Base-by-base conservation (phyloP, 441 rosid species). In the Croton setiger region DNA sequence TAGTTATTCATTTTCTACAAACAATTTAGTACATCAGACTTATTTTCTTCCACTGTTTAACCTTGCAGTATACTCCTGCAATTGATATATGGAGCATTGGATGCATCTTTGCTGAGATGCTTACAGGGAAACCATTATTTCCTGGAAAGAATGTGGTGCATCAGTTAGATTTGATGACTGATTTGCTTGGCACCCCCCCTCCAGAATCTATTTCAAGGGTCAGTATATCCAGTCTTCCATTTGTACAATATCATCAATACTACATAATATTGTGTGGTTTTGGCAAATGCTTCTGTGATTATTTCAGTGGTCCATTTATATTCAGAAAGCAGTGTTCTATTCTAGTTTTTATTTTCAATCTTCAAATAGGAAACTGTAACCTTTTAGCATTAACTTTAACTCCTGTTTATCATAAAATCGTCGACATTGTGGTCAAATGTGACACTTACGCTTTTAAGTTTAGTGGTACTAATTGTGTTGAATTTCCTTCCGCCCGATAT, bases 31-130 rank as follows among this genome's bases (percentile, higher is more conserved):
- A 3, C 39, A n/a, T 65, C 31, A 51, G 20, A 66, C 3, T 54
- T 58, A 31, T 47, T 64, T 36, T 51, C 6, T 27, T 52, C 20
- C 62, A 43, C 23, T 72, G 31, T 8, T 58, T 64, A 27, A 27
- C 17, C 64, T 60, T 74, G 58, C 78, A 96, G 98, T 93, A 96
- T 73, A 96, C 99, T 21, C 99, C 98, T 68, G 99, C 94, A 9
- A 93, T 96, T 77, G 99, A 96, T 79, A 91, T 85, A 48, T 96
- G 99, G 99, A 96, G 99, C 87, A 90, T 96, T 67, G 99, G 99
- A 81, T 96, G 99, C 83, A 96, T 93, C 76, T 96, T 96, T 79
- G 99, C 97, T 33, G 99, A 96, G 80, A 81, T 96, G 88, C 96
- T 96, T 66, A 76, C 89, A 35, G 97, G 99, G 68, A 96, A 87